Conservation (phyloP, 225 moss, liverwort and hornwort genomes). For the Physcomitrium patens region DNA sequence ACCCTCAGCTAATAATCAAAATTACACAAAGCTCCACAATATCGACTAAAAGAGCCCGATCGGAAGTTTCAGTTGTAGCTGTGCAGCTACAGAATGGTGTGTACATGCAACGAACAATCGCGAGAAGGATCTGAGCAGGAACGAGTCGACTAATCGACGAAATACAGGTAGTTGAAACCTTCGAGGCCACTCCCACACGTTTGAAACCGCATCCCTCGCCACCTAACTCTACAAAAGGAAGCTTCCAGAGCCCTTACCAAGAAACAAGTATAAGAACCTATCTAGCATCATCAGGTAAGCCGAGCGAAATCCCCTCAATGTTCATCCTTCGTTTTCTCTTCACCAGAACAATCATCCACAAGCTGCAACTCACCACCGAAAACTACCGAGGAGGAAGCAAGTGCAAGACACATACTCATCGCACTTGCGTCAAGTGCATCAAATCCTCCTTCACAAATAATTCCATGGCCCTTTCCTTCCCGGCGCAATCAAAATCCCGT, state of each 20-base stretch:
- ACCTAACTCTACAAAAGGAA: constrained; percentile 18
- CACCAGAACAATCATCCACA: not conserved
- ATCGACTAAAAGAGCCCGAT: constrained; percentile 22
- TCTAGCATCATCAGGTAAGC: constrained; percentile 16
- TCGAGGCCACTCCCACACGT: constrained; percentile 12
- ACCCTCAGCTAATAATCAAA: not conserved
- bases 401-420: constrained; percentile 1
- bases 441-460: not conserved
- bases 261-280: not conserved
- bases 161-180: constrained; percentile 14
- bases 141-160: not conserved
- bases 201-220: constrained; percentile 2
- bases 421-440: constrained; percentile 20
- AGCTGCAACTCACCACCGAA: constrained; percentile 11
- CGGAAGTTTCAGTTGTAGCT: constrained; percentile 15
- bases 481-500: constrained; percentile 14
- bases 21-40: not conserved
- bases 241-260: constrained; percentile 30
- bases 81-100: not conserved
- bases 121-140: constrained; percentile 1
- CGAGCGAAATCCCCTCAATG: constrained; percentile 7
- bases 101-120: constrained; percentile 15
- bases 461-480: constrained; percentile 15
- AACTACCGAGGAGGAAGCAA: not conserved
- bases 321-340: constrained; percentile 1